Conservation (phyloP, 306 rosid genomes). For the Glycine soja region DNA sequence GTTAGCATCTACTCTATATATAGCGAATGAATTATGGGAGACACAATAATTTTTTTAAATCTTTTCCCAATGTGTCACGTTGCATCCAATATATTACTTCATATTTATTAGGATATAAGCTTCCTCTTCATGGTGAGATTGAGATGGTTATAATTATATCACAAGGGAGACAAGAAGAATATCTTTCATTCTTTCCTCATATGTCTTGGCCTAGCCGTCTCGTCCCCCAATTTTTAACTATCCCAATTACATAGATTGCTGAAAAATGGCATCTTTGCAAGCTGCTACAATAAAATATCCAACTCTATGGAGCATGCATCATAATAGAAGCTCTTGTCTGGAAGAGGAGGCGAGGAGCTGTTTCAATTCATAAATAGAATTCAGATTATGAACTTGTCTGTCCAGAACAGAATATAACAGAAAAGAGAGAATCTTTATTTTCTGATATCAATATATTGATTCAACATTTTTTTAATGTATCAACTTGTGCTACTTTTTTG, state of each 20-base stretch:
- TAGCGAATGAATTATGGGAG: not conserved
- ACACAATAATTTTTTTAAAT: not conserved
- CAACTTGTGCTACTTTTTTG: not conserved
- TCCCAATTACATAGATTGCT: not conserved
- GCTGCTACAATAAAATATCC: not conserved
- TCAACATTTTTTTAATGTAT: not conserved
- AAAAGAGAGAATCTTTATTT: slow-evolving; percentile 4
- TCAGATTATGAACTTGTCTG: slow-evolving; percentile 1
- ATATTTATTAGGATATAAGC: slow-evolving; percentile 27
- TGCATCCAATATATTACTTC: not conserved
- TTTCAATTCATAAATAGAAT: not conserved
- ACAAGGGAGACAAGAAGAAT: slow-evolving; percentile 37
- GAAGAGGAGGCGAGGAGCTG: slow-evolving; percentile 25
- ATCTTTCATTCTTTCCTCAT: not conserved
- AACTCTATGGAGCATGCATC: not conserved
- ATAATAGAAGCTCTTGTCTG: not conserved
- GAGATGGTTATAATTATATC: not conserved
- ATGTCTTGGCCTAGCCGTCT: slow-evolving; percentile 3
- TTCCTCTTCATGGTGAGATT: slow-evolving; percentile 21
- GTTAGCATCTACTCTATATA: slow-evolving; percentile 34
- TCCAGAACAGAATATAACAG: not conserved
- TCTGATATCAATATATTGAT: not conserved
- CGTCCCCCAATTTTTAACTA: not conserved
- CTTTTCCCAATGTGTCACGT: not conserved
- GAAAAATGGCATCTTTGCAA: not conserved